Percentiles rank a stretch among this genome's conserved stretches.
Conservation (phyloP, 257 asterid species). For the Handroanthus guayacan region DNA sequence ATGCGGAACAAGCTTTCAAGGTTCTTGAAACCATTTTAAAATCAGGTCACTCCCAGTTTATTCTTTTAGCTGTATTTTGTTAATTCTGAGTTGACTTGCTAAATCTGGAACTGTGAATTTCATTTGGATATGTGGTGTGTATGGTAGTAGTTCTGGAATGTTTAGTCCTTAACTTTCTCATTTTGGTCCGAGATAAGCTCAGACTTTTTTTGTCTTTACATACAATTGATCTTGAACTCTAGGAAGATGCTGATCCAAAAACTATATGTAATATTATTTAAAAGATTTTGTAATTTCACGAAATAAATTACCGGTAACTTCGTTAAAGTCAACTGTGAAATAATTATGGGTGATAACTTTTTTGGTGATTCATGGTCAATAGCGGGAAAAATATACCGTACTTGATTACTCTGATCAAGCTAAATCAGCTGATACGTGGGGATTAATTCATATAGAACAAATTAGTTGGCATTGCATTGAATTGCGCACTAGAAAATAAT, state of each 20-base stretch:
- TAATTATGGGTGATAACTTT: constrained; percentile 6
- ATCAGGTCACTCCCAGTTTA: constrained; percentile 57
- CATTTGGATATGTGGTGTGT: constrained; percentile 22
- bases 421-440: constrained; percentile 6
- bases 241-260: neutral
- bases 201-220: neutral
- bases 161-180: neutral
- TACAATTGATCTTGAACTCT: neutral
- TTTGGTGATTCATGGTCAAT: neutral
- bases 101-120: neutral
- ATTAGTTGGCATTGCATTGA: constrained; percentile 3
- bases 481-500: neutral
- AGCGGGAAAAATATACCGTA: neutral
- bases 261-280: neutral
- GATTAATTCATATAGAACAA: neutral
- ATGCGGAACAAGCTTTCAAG: constrained; percentile 87
- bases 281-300: neutral
- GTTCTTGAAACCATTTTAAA: constrained; percentile 82
- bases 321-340: constrained; percentile 13
- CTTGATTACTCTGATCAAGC: neutral
- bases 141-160: neutral
- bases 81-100: constrained; percentile 33
- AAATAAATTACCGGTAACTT: neutral
- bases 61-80: neutral
- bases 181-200: no score